A percentile compares a stretch with the other conserved stretches of the same genome.
Conservation (phyloP, 306 rosid genomes). For the Vicia faba region DNA sequence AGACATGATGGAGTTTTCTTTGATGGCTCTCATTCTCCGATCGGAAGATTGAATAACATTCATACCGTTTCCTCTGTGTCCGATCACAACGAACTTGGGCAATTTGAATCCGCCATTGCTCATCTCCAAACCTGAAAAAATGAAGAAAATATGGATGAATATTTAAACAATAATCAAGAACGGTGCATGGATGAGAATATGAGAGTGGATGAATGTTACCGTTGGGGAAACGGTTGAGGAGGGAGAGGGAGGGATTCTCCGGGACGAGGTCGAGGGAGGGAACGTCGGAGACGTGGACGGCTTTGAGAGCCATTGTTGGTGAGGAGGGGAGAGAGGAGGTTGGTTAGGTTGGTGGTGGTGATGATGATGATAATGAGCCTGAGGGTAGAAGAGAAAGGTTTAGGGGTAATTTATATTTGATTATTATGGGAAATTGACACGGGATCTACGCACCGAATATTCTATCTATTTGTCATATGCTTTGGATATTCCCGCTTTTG, state of each 20-base stretch:
- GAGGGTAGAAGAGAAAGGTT: neutral
- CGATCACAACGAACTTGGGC: slow-evolving; percentile 63
- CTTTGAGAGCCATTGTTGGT: slow-evolving; percentile 45
- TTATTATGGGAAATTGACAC: neutral
- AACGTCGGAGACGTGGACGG: slow-evolving; percentile 58
- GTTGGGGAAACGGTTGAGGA: slow-evolving; percentile 34
- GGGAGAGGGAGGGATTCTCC: slow-evolving; percentile 40
- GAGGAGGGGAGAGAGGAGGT: no score
- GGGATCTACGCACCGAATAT: slow-evolving; percentile 46
- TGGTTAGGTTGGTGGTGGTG: neutral
- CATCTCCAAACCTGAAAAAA: slow-evolving; percentile 28
- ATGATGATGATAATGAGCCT: neutral
- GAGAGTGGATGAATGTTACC: neutral
- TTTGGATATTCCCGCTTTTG: slow-evolving; percentile 38
- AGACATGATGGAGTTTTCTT: slow-evolving; percentile 72
- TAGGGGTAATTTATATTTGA: slow-evolving; percentile 31
- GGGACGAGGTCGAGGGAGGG: slow-evolving; percentile 51
- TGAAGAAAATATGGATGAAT: no score
- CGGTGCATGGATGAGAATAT: neutral
- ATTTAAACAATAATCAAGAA: no score
- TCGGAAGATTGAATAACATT: slow-evolving; percentile 65
- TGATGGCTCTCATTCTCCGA: slow-evolving; percentile 59
- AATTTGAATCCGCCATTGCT: slow-evolving; percentile 17
- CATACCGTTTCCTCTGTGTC: slow-evolving; percentile 87
- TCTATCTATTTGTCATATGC: slow-evolving; percentile 32